phyloP scores from a whole-genome alignment of 2,329 filamentous ascomycete genomes.

The Aspergillus sp. region DNA sequence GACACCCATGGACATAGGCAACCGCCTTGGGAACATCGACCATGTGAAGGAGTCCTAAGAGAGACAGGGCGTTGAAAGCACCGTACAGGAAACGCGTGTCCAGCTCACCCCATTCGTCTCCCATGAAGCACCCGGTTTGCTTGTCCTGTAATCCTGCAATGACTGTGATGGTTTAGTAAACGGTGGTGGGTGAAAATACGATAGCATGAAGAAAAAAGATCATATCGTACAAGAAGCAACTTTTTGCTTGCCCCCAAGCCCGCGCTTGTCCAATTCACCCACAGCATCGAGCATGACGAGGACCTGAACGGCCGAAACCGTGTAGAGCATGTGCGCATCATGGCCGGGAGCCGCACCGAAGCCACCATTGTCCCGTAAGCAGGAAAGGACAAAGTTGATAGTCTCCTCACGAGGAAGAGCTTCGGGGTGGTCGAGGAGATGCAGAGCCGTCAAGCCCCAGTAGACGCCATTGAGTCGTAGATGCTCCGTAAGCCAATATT shows the following conservation, averaged over 20 bases:
- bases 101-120: slow-evolving; percentile 93
- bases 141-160: slow-evolving; percentile 76
- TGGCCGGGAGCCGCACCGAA: slow-evolving; percentile 92
- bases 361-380: slow-evolving; percentile 78
- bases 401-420: slow-evolving; percentile 73
- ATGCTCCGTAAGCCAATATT: slow-evolving; percentile 98
- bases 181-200: neutral
- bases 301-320: slow-evolving; percentile 90
- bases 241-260: slow-evolving; percentile 60
- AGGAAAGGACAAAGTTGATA: slow-evolving; percentile 92
- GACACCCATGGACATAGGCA: slow-evolving; percentile 69
- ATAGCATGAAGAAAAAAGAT: slow-evolving; percentile 5
- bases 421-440: slow-evolving; percentile 74
- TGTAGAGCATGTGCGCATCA: slow-evolving; percentile 94
- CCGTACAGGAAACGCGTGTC: slow-evolving; percentile 93
- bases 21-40: slow-evolving; percentile 77
- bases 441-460: slow-evolving; percentile 86
- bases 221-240: slow-evolving; percentile 76
- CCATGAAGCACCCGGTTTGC: slow-evolving; percentile 78
- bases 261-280: slow-evolving; percentile 67
- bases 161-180: slow-evolving; percentile 42
- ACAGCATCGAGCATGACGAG: slow-evolving; percentile 79
- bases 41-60: slow-evolving; percentile 65
- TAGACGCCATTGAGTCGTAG: slow-evolving; percentile 92
- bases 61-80: slow-evolving; percentile 79